phyloP scores from a whole-genome alignment of 2,329 filamentous ascomycete genomes.

The Trichoderma asperellum region DNA sequence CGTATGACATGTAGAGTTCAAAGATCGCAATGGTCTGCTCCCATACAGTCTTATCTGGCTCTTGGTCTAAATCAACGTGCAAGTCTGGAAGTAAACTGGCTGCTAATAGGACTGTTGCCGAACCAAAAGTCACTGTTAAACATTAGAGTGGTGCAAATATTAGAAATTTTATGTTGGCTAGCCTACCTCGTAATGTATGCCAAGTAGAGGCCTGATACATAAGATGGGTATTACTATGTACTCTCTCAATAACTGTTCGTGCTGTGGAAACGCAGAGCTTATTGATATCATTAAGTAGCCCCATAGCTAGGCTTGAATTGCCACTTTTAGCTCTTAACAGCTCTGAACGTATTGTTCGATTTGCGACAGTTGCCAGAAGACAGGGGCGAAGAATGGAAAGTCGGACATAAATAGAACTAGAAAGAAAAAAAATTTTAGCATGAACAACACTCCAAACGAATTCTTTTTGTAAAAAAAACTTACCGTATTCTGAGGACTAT shows the following conservation, averaged over 20 bases:
- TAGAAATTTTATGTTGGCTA: no score
- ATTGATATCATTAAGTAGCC: conserved; percentile 8
- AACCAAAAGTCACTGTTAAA: conserved; percentile 2
- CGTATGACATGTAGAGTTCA: conserved; percentile 10
- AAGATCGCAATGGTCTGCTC: conserved; percentile 21
- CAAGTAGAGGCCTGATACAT: conserved; percentile 13
- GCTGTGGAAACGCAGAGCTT: conserved; percentile 14
- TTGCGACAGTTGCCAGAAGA: conserved; percentile 4
- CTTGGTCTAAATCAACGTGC: conserved; percentile 1
- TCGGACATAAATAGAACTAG: not conserved
- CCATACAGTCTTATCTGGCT: conserved; percentile 17
- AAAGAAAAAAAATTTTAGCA: not conserved
- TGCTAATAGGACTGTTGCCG: conserved; percentile 13
- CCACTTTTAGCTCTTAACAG: not conserved
- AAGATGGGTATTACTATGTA: not conserved
- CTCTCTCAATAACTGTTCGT: not conserved
- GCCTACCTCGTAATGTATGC: conserved; percentile 14
- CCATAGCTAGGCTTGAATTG: not conserved
- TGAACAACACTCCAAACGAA: not conserved
- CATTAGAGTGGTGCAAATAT: not conserved
- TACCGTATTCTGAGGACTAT: conserved; percentile 16
- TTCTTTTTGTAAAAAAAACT: not conserved
- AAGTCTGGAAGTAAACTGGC: conserved; percentile 7
- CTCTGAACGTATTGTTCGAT: conserved; percentile 8
- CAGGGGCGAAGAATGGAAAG: conserved; percentile 18